Evolutionary conservation across 2,329 filamentous ascomycete genomes (phyloP).

Genomic region (Pestalotiopsis sp.): DNA sequence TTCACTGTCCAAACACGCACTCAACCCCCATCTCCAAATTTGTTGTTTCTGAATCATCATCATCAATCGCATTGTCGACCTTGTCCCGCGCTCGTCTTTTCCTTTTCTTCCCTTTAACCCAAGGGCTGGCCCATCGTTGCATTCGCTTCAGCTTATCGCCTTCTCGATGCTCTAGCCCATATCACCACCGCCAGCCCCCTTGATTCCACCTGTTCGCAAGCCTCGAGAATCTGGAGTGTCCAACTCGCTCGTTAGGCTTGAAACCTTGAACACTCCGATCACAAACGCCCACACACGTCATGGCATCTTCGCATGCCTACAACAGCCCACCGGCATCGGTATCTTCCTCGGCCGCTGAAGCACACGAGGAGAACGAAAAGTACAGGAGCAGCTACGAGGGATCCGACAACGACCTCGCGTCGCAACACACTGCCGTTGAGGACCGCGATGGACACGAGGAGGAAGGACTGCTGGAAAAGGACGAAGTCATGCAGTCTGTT

Average conservation of each 20-base stretch:
- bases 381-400: slow-evolving; percentile 29
- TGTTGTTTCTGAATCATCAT: neutral
- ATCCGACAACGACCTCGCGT: slow-evolving; percentile 29
- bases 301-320: slow-evolving; percentile 23
- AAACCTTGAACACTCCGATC: too few species aligned
- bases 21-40: neutral
- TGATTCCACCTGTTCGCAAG: neutral
- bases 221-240: neutral
- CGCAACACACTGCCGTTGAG: slow-evolving; percentile 36
- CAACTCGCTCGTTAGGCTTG: neutral
- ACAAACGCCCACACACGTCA: neutral
- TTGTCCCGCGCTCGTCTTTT: neutral
- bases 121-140: neutral
- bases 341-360: slow-evolving; percentile 34
- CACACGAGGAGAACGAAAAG: slow-evolving; percentile 34
- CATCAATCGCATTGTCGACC: neutral
- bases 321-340: slow-evolving; percentile 22
- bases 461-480: slow-evolving; percentile 37
- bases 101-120: neutral
- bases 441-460: slow-evolving; percentile 40
- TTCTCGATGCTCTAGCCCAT: neutral
- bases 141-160: neutral
- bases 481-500: slow-evolving; percentile 29
- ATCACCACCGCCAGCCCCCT: neutral
- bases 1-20: neutral